Evolutionary conservation across 257 asterid species (phyloP).

Genomic region (Vinca minor): DNA sequence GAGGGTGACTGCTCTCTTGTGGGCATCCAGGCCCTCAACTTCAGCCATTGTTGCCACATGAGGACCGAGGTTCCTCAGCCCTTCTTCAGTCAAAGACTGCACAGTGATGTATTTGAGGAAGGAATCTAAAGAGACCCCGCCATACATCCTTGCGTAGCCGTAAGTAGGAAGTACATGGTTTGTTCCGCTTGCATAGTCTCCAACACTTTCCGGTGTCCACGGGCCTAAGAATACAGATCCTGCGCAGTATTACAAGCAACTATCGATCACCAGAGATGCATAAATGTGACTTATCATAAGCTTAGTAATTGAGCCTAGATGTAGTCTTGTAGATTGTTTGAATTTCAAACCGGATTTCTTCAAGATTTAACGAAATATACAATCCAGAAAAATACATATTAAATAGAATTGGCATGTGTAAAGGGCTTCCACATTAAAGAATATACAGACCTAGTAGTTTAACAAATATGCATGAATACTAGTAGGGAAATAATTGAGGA

Average conservation of each 20-base stretch:
- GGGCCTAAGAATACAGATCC: slow-evolving; percentile 84
- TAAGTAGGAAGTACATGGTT: slow-evolving; percentile 96
- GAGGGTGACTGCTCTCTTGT: slow-evolving; percentile 89
- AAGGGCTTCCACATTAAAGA: neutral
- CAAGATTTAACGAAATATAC: neutral
- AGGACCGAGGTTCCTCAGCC: slow-evolving; percentile 80
- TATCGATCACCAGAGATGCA: too few species aligned
- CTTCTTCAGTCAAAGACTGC: slow-evolving; percentile 85
- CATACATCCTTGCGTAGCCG: slow-evolving; percentile 88
- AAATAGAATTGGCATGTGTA: neutral
- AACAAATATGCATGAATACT: too few species aligned
- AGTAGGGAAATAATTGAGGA: too few species aligned
- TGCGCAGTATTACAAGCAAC: too few species aligned
- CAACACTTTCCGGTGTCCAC: slow-evolving; percentile 95
- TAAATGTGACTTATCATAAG: too few species aligned
- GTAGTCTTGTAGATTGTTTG: neutral
- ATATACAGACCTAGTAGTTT: too few species aligned
- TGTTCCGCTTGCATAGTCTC: slow-evolving; percentile 93
- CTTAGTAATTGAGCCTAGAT: neutral
- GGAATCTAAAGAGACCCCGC: slow-evolving; percentile 85
- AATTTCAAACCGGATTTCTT: neutral
- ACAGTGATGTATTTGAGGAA: slow-evolving; percentile 83
- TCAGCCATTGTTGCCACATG: slow-evolving; percentile 89
- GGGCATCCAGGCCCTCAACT: slow-evolving; percentile 93
- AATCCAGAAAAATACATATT: neutral